Evolutionary conservation across 2,329 filamentous ascomycete genomes (phyloP).

Genomic region (Cladosporium sp.): DNA sequence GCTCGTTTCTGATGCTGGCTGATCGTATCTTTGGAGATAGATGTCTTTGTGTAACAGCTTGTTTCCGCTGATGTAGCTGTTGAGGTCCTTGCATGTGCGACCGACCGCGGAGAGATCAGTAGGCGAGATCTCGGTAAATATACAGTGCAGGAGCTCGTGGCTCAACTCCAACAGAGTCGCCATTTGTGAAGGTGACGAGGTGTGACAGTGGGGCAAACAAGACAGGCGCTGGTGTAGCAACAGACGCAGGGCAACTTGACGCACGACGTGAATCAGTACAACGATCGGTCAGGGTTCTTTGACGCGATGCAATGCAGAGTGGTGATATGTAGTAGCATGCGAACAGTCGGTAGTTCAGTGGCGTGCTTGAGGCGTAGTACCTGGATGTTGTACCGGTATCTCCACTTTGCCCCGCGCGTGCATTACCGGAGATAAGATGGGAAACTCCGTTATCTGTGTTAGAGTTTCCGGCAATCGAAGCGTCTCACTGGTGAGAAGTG

Average conservation of each 20-base stretch:
- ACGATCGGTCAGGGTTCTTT: not conserved
- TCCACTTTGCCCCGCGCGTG: not conserved
- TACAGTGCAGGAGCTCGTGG: slow-evolving; percentile 64
- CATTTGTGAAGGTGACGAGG: slow-evolving; percentile 29
- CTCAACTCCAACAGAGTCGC: slow-evolving; percentile 53
- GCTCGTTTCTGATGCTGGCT: slow-evolving; percentile 33
- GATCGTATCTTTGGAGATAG: slow-evolving; percentile 54
- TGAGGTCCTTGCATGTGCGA: slow-evolving; percentile 55
- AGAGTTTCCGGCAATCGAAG: not conserved
- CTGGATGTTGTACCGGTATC: not conserved
- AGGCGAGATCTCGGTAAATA: slow-evolving; percentile 60
- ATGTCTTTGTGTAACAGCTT: slow-evolving; percentile 61
- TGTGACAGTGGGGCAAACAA: not conserved
- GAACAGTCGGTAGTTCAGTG: not conserved
- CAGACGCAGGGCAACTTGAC: not conserved
- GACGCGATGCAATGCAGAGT: not conserved
- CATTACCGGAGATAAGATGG: not conserved
- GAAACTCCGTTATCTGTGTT: not conserved
- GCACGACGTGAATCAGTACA: not conserved
- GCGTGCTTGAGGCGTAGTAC: not conserved
- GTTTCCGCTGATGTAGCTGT: slow-evolving; percentile 60
- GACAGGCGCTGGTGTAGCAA: not conserved
- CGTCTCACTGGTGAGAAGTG: not conserved
- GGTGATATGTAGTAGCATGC: not conserved
- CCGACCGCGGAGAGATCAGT: slow-evolving; percentile 58